Percentiles rank a stretch among this genome's conserved stretches.
phyloP scores from a whole-genome alignment of 2,329 filamentous ascomycete species.

The Dendrostoma leiphaemia region DNA sequence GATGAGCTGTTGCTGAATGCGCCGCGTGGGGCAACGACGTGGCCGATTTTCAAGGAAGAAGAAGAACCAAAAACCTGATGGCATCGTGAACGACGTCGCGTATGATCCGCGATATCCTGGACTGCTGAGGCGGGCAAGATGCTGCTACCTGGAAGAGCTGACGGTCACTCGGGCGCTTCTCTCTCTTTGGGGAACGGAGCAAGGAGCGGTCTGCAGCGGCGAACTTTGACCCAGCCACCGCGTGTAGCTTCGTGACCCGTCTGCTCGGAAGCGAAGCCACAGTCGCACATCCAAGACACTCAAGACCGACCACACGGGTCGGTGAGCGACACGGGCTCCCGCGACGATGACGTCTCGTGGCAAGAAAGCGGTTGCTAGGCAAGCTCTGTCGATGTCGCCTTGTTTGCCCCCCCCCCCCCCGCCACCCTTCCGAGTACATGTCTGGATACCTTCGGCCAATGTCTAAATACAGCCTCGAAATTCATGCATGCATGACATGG shows the following conservation, averaged over 20 bases:
- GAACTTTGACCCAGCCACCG: not conserved
- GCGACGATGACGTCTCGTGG: slow-evolving; percentile 11
- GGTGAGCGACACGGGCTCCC: not conserved
- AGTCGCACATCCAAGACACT: not conserved
- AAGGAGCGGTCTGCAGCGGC: not conserved
- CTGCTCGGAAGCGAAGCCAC: not conserved
- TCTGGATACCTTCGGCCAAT: not conserved
- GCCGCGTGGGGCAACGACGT: not conserved
- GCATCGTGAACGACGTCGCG: not conserved
- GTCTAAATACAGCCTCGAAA: not conserved
- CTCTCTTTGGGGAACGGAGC: not conserved
- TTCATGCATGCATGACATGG: not conserved
- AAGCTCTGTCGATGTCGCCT: slow-evolving; percentile 7
- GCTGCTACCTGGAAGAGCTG: too few relatives aligned
- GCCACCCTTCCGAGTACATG: too few relatives aligned
- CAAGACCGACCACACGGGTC: not conserved
- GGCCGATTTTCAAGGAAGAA: not conserved
- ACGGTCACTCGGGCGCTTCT: not conserved
- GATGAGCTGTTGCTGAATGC: slow-evolving; percentile 2
- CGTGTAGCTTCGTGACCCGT: not conserved
- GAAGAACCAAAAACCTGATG: not conserved
- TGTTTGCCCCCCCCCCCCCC: slow-evolving; percentile 8
- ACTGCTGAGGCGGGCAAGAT: not conserved
- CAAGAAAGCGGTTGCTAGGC: not conserved
- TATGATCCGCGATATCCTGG: not conserved